Evolutionary conservation across 768 basidiomycete genomes (phyloP), one percentile per base, ranked within the genome.

Genomic region (Phallus indusiatus): DNA sequence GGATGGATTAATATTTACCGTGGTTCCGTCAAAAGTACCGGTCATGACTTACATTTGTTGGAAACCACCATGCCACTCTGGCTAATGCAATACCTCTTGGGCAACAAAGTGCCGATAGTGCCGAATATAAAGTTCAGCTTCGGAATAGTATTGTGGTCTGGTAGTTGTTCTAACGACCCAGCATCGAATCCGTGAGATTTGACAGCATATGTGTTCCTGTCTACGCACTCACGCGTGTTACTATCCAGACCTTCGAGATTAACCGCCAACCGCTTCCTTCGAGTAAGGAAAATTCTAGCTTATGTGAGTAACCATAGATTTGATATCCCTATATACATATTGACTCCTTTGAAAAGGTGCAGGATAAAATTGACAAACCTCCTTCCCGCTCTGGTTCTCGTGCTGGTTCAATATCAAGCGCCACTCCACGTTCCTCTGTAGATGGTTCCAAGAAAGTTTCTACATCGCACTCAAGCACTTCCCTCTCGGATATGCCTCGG

Each of bases 41-140:
- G 75, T 55, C 75, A 75, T 1, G 85, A 87, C 57, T 64, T 74
- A 56, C 69, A 73, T 46, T 62, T 69, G 14, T 74, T 97, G 36
- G 94, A 96, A 71, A 81, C 84, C 65, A 78, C 74, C 42, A 83
- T 92, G 76, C 95, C 95, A 2, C 67, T 84, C 63, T 98, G 95
- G 95, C 73, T 96, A 52, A 73, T 92, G 54, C 91, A 97, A 69
- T 95, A 87, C 65, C 72, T 97, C 42, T 76, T 97, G 42, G 71
- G 83, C 14, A 86, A 88, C 63, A 83, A 80, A 67, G 72, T 77
- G 56, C 72, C 80, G 14, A 63, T 77, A 24, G 66, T 76, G 0
- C 80, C 82, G 16, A 74, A 79, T 5, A 74, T 80, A 54, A 99
- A 98, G 74, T 68, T 97, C 48, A 90, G 92, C 64, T 99, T 98